These are phyloP conservation scores for Phyllosticta ampelicida DNA, from an alignment of 2,329 filamentous ascomycete genomes.

Conservation along the genomic window DNA sequence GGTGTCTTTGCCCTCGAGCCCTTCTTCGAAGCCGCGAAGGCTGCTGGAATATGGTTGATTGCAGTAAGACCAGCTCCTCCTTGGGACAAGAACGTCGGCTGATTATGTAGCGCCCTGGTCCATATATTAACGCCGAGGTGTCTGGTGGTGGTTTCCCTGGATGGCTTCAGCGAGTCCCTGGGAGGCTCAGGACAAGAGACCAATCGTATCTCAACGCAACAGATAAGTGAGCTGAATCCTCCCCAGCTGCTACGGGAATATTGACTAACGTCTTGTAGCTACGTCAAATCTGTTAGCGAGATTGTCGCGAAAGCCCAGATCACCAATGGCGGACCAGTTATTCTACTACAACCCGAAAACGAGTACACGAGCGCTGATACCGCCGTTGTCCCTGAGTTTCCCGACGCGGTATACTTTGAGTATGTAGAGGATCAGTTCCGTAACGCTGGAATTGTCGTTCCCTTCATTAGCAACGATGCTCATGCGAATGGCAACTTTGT, in stretches of 20 bases:
- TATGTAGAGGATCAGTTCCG: conserved; percentile 59
- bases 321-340: conserved; percentile 70
- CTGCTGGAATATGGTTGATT: conserved; percentile 67
- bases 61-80: conserved; percentile 32
- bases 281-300: conserved; percentile 49
- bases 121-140: conserved; percentile 70
- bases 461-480: conserved; percentile 66
- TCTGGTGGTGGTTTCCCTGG: conserved; percentile 71
- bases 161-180: conserved; percentile 62
- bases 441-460: conserved; percentile 59
- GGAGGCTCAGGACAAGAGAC: conserved; percentile 51
- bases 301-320: conserved; percentile 68
- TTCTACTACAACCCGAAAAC: conserved; percentile 72
- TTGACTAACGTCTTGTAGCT: conserved; percentile 30
- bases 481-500: conserved; percentile 49
- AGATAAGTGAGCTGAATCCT: conserved; percentile 42
- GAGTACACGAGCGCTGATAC: conserved; percentile 53
- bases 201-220: conserved; percentile 55
- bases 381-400: conserved; percentile 40
- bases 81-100: conserved; percentile 10
- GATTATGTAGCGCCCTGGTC: conserved; percentile 40
- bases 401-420: conserved; percentile 57
- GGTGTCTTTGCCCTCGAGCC: conserved; percentile 62
- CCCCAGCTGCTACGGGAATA: neutral
- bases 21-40: conserved; percentile 63